Percentiles rank a stretch among this genome's conserved stretches.
Conservation (phyloP, 192 early-diverging fungal species). For the Backusella sp. region DNA sequence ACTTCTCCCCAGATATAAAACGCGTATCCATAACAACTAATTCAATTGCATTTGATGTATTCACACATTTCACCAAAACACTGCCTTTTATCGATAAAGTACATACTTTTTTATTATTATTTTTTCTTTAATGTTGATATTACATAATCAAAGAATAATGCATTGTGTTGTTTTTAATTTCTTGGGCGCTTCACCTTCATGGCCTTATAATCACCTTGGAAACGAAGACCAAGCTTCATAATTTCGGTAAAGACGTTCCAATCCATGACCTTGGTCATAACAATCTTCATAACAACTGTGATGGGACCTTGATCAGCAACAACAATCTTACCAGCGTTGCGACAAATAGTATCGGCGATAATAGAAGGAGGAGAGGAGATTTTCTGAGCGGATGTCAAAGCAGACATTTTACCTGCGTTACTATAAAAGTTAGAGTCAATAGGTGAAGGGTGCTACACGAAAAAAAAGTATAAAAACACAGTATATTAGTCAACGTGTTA, state of each 20-base stretch:
- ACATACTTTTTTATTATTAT: neutral
- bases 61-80: no score
- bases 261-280: slow-evolving; percentile 49
- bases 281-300: slow-evolving; percentile 47
- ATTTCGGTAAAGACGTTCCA: slow-evolving; percentile 60
- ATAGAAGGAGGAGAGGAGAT: slow-evolving; percentile 42
- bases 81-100: neutral
- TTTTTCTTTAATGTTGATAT: neutral
- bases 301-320: slow-evolving; percentile 50
- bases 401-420: slow-evolving; percentile 49
- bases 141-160: neutral
- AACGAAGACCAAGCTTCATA: slow-evolving; percentile 42
- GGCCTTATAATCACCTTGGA: slow-evolving; percentile 48
- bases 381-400: slow-evolving; percentile 39
- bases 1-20: no score
- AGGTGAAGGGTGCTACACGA: slow-evolving; percentile 49
- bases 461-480: neutral
- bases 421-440: slow-evolving; percentile 57
- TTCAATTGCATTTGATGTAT: no score
- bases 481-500: neutral
- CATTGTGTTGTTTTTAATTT: neutral
- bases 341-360: slow-evolving; percentile 55
- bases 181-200: slow-evolving; percentile 39
- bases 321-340: slow-evolving; percentile 51
- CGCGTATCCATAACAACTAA: no score